A percentile compares a stretch with the other conserved stretches of the same genome.
Evolutionary conservation across 257 asterid species (phyloP).

Genomic region (Penstemon newberryi): DNA sequence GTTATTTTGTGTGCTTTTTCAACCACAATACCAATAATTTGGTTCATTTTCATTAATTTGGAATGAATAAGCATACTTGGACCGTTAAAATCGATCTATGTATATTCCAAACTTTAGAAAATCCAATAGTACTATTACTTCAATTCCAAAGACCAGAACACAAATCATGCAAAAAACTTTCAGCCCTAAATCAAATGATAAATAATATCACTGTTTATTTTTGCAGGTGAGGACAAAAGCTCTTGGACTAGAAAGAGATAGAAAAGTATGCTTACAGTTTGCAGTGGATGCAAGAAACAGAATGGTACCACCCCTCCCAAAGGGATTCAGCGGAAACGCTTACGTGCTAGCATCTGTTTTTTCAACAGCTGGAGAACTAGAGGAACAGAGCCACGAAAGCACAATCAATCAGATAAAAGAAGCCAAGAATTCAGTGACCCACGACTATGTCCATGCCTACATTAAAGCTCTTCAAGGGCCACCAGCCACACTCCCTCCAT

Average conservation of each 20-base stretch:
- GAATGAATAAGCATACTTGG: too few species aligned
- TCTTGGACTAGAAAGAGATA: constrained; percentile 18
- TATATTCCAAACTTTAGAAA: too few species aligned
- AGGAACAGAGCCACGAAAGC: constrained; percentile 20
- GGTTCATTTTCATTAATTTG: too few species aligned
- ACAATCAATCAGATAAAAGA: constrained; percentile 27
- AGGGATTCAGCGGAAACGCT: constrained; percentile 33
- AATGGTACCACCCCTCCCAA: constrained; percentile 28
- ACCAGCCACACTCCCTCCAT: constrained; percentile 25
- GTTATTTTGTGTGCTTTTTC: too few species aligned
- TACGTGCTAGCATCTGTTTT: constrained; percentile 35
- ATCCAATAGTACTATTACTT: too few species aligned
- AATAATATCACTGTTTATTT: neutral
- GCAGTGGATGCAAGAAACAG: constrained; percentile 32
- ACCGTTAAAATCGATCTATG: too few species aligned
- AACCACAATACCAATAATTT: too few species aligned
- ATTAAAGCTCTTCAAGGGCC: constrained; percentile 27
- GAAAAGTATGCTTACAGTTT: constrained; percentile 36
- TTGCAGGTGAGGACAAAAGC: constrained; percentile 32
- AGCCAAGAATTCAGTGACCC: constrained; percentile 26
- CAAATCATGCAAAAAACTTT: too few species aligned
- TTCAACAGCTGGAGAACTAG: constrained; percentile 29
- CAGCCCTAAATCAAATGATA: too few species aligned
- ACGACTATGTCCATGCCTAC: constrained; percentile 25
- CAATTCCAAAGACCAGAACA: too few species aligned